A percentile compares a stretch with the other conserved stretches of the same genome.
Evolutionary conservation across 306 rosid genomes (phyloP).

Genomic region (Glycine tomentella): DNA sequence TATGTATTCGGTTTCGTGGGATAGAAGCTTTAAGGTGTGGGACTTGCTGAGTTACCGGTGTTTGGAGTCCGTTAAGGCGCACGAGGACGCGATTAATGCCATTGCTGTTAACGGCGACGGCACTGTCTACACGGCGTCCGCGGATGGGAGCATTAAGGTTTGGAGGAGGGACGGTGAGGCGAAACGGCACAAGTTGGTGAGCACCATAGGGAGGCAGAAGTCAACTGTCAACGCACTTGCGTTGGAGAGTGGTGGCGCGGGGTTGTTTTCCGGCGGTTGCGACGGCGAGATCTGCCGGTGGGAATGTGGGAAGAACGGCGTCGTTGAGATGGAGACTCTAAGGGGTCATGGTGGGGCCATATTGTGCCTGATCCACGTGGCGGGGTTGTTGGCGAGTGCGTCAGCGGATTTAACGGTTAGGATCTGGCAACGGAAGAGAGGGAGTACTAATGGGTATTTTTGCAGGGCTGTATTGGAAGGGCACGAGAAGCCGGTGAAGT

Average conservation of each 20-base stretch:
- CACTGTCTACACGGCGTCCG: conserved; percentile 67
- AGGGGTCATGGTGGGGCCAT: conserved; percentile 64
- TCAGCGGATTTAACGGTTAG: conserved; percentile 75
- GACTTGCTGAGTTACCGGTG: conserved; percentile 51
- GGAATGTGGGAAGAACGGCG: conserved; percentile 43
- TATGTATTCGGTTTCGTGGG: conserved; percentile 74
- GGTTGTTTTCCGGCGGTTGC: conserved; percentile 56
- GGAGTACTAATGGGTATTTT: conserved; percentile 10
- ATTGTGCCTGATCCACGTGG: conserved; percentile 53
- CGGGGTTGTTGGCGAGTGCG: conserved; percentile 60
- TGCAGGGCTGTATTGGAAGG: conserved; percentile 60
- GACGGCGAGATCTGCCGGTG: conserved; percentile 54
- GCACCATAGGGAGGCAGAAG: conserved; percentile 43
- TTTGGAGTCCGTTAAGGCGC: conserved; percentile 67
- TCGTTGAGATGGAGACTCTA: conserved; percentile 50
- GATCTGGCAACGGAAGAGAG: conserved; percentile 56
- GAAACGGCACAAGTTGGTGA: conserved; percentile 46
- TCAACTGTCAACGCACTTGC: conserved; percentile 55
- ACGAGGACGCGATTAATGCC: conserved; percentile 72
- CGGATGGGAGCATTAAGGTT: conserved; percentile 62
- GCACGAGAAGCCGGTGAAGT: conserved; percentile 68
- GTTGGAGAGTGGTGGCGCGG: conserved; percentile 46
- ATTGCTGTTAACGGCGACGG: conserved; percentile 52
- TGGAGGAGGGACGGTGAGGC: conserved; percentile 60
- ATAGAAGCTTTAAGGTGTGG: conserved; percentile 70